Evolutionary conservation across 2,329 filamentous ascomycete genomes (phyloP).

Genomic region (Mariannaea elegans): DNA sequence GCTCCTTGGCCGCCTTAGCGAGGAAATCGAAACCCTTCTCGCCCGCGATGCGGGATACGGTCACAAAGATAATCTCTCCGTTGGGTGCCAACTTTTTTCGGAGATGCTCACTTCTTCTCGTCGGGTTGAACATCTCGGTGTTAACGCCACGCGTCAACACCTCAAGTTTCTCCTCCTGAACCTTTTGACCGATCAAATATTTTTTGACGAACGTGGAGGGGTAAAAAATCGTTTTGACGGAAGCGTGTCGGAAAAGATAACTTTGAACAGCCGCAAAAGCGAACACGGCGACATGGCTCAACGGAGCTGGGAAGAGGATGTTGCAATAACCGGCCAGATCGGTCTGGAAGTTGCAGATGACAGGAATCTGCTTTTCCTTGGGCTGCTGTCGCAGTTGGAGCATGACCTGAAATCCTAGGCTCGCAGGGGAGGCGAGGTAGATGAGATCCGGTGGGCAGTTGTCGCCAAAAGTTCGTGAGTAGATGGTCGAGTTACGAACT

Average conservation of each 20-base stretch:
- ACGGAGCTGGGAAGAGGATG: slow-evolving; percentile 72
- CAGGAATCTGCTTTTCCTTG: slow-evolving; percentile 61
- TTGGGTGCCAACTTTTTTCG: slow-evolving; percentile 65
- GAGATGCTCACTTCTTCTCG: slow-evolving; percentile 59
- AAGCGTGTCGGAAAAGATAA: slow-evolving; percentile 69
- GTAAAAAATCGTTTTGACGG: slow-evolving; percentile 74
- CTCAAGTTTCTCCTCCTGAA: slow-evolving; percentile 65
- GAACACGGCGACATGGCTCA: slow-evolving; percentile 69
- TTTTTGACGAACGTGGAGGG: slow-evolving; percentile 69
- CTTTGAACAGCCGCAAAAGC: slow-evolving; percentile 71
- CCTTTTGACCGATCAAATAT: slow-evolving; percentile 67
- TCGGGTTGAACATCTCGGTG: slow-evolving; percentile 67
- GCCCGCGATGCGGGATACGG: slow-evolving; percentile 72
- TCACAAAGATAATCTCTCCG: slow-evolving; percentile 71
- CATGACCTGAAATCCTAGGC: slow-evolving; percentile 75
- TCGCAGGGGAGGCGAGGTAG: slow-evolving; percentile 75
- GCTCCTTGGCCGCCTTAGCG: slow-evolving; percentile 60
- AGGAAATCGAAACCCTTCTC: slow-evolving; percentile 78
- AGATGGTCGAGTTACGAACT: slow-evolving; percentile 70
- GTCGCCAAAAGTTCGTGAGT: slow-evolving; percentile 65
- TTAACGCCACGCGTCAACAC: slow-evolving; percentile 72
- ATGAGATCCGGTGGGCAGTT: slow-evolving; percentile 67
- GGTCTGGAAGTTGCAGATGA: slow-evolving; percentile 77
- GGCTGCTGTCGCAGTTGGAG: slow-evolving; percentile 72
- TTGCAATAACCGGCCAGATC: slow-evolving; percentile 75